Base-by-base conservation (phyloP, 1,284 basidiomycete species). In the Ceraceosorus guamensis region DNA sequence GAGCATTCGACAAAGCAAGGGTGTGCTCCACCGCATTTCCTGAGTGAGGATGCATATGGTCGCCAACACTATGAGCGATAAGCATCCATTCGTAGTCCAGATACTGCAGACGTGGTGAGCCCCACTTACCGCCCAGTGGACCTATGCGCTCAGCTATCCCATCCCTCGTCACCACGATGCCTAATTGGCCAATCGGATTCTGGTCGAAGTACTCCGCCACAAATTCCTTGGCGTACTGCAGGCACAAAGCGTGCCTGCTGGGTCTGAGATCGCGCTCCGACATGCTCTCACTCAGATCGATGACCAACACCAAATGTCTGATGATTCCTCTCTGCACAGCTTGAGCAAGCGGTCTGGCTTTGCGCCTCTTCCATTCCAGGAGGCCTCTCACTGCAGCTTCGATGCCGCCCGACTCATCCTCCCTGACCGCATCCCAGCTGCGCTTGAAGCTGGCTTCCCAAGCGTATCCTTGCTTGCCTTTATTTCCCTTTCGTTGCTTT, bases 201-300 rank as follows among this genome's bases (percentile, higher is more conserved):
- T 98, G 95, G 78, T 99, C 95, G 77, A 97, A 99, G 89, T 93
- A 99, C 76, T 99, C 93, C 6, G 83, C 81, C 24, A 97, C 83
- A 67, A 98, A 98, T 63, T 90, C 87, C 55, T 65, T 60, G 3
- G 68, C 68, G 72, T 92, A 93, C 70, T 91, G 86, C 43, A 98
- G 78, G 62, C 86, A 87, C 67, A 54, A 68, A 68, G 14, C 39
- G 39, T 41, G 39, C 39, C 39, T 41, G 39, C 11, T 91, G 3
- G 92, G 91, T 10, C 93, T 83, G 84, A 96, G 88, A 78, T 98
- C 93, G 44, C 91, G 85, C 77, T 97, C 93, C 75, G 84, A 81
- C 91, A 98, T 98, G 0, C 90, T 86, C 2, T 84, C 80, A 0
- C 91, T 95, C 1, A 97, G 80, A 76, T 98, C 93, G 18, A 98